Evolutionary conservation across 495 filamentous ascomycete genomes (phyloP).

Genomic region (Thozetella sp.): DNA sequence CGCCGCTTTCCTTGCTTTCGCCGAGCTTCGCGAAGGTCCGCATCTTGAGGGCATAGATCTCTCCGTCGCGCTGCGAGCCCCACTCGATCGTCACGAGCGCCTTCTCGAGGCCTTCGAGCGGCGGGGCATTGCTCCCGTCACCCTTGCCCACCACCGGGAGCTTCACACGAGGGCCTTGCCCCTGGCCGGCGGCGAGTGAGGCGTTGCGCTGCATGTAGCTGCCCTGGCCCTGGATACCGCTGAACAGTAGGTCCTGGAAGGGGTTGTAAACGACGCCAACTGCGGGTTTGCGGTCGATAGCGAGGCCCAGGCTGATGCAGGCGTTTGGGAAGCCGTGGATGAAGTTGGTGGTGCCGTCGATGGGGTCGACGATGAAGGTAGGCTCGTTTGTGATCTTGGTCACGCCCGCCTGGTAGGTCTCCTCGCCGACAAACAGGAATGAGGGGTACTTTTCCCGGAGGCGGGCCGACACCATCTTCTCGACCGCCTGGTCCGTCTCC

Average conservation of each 20-base stretch:
- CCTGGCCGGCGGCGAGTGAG: slow-evolving; percentile 22
- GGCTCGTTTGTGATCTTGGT: slow-evolving; percentile 64
- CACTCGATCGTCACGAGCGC: slow-evolving; percentile 77
- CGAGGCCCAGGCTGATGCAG: slow-evolving; percentile 81
- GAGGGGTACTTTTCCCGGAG: slow-evolving; percentile 65
- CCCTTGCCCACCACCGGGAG: slow-evolving; percentile 61
- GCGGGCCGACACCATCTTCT: slow-evolving; percentile 69
- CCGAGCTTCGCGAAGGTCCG: slow-evolving; percentile 71
- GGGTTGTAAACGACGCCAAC: slow-evolving; percentile 90
- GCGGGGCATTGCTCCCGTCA: slow-evolving; percentile 32
- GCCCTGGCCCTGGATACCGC: slow-evolving; percentile 69
- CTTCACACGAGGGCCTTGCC: slow-evolving; percentile 17
- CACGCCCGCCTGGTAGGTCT: slow-evolving; percentile 74
- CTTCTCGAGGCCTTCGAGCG: slow-evolving; percentile 58
- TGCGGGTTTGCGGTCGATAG: slow-evolving; percentile 58
- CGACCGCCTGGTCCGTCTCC: slow-evolving; percentile 82
- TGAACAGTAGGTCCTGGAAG: slow-evolving; percentile 68
- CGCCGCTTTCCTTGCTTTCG: slow-evolving; percentile 61
- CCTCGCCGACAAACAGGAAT: slow-evolving; percentile 80
- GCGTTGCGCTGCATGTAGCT: slow-evolving; percentile 55
- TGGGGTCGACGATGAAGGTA: slow-evolving; percentile 88
- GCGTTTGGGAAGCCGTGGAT: slow-evolving; percentile 80
- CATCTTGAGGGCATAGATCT: slow-evolving; percentile 75
- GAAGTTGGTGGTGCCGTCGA: slow-evolving; percentile 91
- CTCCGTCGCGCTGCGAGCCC: slow-evolving; percentile 72